phyloP scores from a whole-genome alignment of 1,139 yeast species.

The Magnusiomyces suaveolens region DNA sequence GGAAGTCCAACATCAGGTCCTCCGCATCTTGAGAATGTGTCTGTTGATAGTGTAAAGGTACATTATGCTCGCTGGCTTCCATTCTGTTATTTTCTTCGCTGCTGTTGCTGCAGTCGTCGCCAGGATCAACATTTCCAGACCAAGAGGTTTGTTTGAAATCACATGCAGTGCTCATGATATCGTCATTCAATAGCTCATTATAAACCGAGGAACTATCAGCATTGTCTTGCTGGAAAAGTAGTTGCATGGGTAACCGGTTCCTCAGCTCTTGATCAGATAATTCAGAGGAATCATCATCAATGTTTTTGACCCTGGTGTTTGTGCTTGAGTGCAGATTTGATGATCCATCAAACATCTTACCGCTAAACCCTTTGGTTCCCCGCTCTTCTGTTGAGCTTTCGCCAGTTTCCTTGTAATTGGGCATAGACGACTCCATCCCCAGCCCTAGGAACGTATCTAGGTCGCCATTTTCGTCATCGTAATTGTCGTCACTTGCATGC shows the following conservation, averaged over 20 bases:
- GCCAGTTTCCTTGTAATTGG: too few relatives aligned
- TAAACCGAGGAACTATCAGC: not conserved
- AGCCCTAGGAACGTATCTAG: too few relatives aligned
- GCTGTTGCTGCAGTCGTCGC: not conserved
- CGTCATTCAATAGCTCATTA: not conserved
- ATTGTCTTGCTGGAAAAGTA: not conserved
- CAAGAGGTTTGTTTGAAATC: not conserved
- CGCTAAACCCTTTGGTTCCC: too few relatives aligned
- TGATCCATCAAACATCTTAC: too few relatives aligned
- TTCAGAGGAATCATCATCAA: not conserved
- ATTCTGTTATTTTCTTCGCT: not conserved
- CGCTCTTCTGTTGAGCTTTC: too few relatives aligned
- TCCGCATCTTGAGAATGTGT: not conserved
- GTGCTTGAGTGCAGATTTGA: not conserved
- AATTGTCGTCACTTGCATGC: not conserved
- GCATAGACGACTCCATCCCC: too few relatives aligned
- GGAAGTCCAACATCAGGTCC: not conserved
- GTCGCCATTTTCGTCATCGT: not conserved
- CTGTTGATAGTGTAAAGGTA: too few relatives aligned
- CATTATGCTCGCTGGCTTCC: too few relatives aligned
- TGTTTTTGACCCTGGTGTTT: not conserved
- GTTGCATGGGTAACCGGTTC: not conserved
- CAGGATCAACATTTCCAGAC: not conserved
- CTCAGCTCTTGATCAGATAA: not conserved
- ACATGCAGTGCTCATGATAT: not conserved